These are phyloP conservation scores for Beauveria scarabaeidicola DNA, from an alignment of 2,329 filamentous ascomycete species.

Conservation along the genomic window DNA sequence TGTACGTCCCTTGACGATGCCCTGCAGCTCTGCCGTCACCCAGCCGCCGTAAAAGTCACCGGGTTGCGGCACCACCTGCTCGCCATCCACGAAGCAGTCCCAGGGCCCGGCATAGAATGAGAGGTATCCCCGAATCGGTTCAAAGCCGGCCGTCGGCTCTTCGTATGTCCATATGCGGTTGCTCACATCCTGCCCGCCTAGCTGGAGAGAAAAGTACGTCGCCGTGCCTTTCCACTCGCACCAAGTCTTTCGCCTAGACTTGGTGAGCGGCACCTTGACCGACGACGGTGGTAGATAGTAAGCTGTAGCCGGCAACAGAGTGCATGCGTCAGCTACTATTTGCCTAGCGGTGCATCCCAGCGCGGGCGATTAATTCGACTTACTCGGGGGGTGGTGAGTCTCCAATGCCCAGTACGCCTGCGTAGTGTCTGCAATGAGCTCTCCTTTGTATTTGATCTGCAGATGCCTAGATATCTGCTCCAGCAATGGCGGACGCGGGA, in stretches of 20 bases:
- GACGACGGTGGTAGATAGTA: constrained; percentile 51
- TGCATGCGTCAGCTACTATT: not conserved
- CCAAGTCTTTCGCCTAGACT: constrained; percentile 35
- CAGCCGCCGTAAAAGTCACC: constrained; percentile 58
- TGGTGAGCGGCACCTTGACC: constrained; percentile 37
- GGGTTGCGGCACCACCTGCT: constrained; percentile 49
- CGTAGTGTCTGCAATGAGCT: constrained; percentile 48
- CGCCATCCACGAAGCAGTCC: constrained; percentile 55
- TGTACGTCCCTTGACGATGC: constrained; percentile 36
- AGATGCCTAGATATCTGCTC: constrained; percentile 46
- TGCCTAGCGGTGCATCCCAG: not conserved
- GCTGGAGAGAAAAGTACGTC: constrained; percentile 44
- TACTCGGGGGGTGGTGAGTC: constrained; percentile 54
- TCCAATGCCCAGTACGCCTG: constrained; percentile 55
- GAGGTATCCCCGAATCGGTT: constrained; percentile 44
- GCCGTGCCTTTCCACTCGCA: constrained; percentile 56
- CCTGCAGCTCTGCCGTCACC: constrained; percentile 52
- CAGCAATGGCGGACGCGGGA: constrained; percentile 50
- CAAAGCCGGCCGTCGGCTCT: constrained; percentile 42
- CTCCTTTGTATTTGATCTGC: constrained; percentile 45
- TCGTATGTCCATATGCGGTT: constrained; percentile 54
- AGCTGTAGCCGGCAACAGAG: constrained; percentile 26
- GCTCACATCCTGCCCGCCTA: constrained; percentile 28
- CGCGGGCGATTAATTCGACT: constrained; percentile 9
- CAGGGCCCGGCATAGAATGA: constrained; percentile 54